Percentiles rank a stretch among this genome's conserved stretches.
These are phyloP conservation scores for Guillardia theta DNA, from an alignment of 78 protist genomes.

Conservation along the genomic window DNA sequence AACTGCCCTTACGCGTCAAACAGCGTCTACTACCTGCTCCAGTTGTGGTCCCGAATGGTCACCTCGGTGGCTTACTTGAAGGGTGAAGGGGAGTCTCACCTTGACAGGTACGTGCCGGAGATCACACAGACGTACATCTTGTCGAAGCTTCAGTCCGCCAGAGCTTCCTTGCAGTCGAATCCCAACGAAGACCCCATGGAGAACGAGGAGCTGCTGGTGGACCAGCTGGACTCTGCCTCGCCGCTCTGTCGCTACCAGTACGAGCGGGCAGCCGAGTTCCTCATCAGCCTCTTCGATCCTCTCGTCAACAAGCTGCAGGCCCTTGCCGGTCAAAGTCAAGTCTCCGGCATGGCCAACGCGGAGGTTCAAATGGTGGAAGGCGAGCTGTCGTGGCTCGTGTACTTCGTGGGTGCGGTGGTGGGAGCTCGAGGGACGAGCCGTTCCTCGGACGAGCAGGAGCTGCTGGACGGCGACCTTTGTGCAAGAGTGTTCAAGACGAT, in stretches of 20 bases:
- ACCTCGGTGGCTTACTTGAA: constrained; percentile 1
- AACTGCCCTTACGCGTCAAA: neutral
- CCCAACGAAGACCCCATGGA: constrained; percentile 27
- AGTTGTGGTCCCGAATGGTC: neutral
- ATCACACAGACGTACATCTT: neutral
- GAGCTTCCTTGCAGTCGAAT: neutral
- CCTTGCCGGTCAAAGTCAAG: neutral
- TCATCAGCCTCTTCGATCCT: neutral
- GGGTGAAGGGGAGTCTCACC: constrained; percentile 10
- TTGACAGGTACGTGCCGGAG: constrained; percentile 1
- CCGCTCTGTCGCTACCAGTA: neutral
- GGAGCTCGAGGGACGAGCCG: neutral
- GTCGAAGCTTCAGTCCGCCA: neutral
- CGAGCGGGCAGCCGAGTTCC: neutral
- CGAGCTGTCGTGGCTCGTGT: constrained; percentile 40
- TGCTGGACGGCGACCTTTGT: constrained; percentile 30
- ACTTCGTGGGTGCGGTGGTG: constrained; percentile 43
- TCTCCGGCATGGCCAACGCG: neutral
- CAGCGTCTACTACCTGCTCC: constrained; percentile 11
- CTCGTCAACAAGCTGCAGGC: constrained; percentile 17
- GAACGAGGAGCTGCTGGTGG: constrained; percentile 8
- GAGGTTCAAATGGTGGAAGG: neutral
- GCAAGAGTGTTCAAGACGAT: constrained; percentile 35
- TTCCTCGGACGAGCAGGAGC: neutral
- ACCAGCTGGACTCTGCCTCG: constrained; percentile 20